Evolutionary conservation across 2,329 filamentous ascomycete genomes (phyloP).

Genomic region (Diaporthe helianthi): DNA sequence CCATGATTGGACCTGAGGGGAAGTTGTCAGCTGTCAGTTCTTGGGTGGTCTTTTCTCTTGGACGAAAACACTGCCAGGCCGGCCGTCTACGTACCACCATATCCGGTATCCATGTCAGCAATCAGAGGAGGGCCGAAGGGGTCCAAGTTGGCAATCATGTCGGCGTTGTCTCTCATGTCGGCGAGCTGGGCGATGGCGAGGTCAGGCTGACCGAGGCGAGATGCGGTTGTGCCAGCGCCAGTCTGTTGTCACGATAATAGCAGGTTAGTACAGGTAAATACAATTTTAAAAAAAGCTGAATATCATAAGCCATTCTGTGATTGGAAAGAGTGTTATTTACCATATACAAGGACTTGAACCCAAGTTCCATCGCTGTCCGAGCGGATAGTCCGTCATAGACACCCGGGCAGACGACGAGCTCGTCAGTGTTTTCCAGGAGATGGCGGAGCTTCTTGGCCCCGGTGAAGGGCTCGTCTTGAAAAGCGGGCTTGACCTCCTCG

Average conservation of each 20-base stretch:
- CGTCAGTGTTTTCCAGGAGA: constrained; percentile 43
- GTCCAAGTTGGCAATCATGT: constrained; percentile 59
- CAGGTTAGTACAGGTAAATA: background rate
- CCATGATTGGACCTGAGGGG: constrained; percentile 46
- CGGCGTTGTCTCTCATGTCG: constrained; percentile 60
- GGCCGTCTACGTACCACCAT: constrained; percentile 50
- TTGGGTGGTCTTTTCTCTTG: background rate
- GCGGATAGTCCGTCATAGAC: constrained; percentile 70
- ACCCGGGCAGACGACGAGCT: constrained; percentile 62
- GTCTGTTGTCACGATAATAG: constrained; percentile 50
- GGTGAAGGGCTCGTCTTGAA: constrained; percentile 29
- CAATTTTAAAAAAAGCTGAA: too few species aligned
- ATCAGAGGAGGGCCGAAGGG: constrained; percentile 54
- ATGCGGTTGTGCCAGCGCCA: constrained; percentile 67
- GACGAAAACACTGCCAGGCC: accelerated
- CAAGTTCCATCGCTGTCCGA: constrained; percentile 61
- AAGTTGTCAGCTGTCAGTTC: background rate
- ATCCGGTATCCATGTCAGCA: constrained; percentile 62
- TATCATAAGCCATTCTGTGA: too few species aligned
- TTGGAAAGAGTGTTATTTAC: constrained; percentile 44
- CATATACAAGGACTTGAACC: constrained; percentile 69
- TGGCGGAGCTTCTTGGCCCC: constrained; percentile 36
- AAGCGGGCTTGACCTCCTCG: background rate
- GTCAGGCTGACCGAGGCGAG: constrained; percentile 67
- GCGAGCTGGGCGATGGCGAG: constrained; percentile 62